Base-by-base conservation (phyloP, 352 stramenopile species). In the Pythium volutum region DNA sequence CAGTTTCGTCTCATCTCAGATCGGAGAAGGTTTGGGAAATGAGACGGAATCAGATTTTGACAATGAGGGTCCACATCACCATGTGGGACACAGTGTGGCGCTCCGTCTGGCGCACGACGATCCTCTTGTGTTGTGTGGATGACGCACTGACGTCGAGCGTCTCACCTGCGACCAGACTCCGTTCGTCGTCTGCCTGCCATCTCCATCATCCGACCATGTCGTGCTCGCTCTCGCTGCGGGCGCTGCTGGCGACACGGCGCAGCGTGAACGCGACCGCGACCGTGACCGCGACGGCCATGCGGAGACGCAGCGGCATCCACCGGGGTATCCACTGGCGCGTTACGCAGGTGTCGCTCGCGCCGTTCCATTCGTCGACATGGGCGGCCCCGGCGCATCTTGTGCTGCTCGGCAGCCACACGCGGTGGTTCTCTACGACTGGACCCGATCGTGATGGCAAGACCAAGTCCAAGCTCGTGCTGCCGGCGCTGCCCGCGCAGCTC, bases 181-280 rank as follows among this genome's bases (percentile, higher is more conserved):
- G 46, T 38, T 26, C 26, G 38, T 38, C 23, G 25, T 26, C 31
- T 41, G 48, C 27, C 18, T 36, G 6, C 15, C 12, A 0, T 36
- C 22, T 31, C 16, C 27, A n/a, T n/a, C n/a, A n/a, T 47, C 27
- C 22, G 23, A 16, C 15, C 39, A 67, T 67, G 60, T 23, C 60
- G 43, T 62, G 38, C n/a, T 65, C 60, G 38, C 52, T 52, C 43
- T 50, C 60, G 45, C 53, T 67, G 51, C 52, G 52, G 26, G 36
- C 48, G 45, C 60, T 67, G 60, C 59, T 66, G 43, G 52, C 50
- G 23, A 48, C 51, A 18, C 51, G 38, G 31, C 49, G 57, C 43
- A 12, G 34, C 47, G 57, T 27, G 22, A 26, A 18, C 2, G 33
- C 56, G 4, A 33, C 45, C n/a, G n/a, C 38, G 26, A 25, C 42